Conservation (phyloP, 139 green algal species). For the Chlorella vulgaris region DNA sequence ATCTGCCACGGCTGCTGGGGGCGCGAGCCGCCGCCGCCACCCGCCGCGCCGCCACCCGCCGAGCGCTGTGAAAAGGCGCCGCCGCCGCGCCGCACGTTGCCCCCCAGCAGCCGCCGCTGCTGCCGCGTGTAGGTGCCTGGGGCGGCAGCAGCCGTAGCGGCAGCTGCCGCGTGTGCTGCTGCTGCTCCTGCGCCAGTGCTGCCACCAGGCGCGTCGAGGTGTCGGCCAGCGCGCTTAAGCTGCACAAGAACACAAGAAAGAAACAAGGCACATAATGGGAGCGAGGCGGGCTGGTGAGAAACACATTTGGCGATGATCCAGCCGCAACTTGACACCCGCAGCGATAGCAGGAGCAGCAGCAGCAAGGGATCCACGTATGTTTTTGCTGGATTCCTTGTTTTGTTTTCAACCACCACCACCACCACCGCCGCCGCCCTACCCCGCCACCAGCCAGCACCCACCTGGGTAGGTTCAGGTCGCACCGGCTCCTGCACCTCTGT, state of each 20-base stretch:
- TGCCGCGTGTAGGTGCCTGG: background rate
- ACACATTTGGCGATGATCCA: too few relatives aligned
- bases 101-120: background rate
- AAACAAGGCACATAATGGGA: background rate
- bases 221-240: background rate
- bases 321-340: too few relatives aligned
- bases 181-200: background rate
- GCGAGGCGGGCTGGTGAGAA: background rate
- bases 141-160: background rate
- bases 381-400: too few relatives aligned
- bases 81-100: constrained; percentile 23
- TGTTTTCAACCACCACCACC: too few relatives aligned
- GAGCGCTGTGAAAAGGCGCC: background rate
- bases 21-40: background rate
- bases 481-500: background rate
- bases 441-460: background rate
- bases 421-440: too few relatives aligned
- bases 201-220: background rate
- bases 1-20: constrained; percentile 33
- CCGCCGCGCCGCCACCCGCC: background rate
- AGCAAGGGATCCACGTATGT: too few relatives aligned
- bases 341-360: too few relatives aligned
- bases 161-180: background rate
- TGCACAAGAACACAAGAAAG: background rate
- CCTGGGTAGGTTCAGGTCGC: background rate